Percentiles rank a stretch among this genome's conserved stretches.
Evolutionary conservation across 257 asterid species (phyloP).

Genomic region (Lantana camara): DNA sequence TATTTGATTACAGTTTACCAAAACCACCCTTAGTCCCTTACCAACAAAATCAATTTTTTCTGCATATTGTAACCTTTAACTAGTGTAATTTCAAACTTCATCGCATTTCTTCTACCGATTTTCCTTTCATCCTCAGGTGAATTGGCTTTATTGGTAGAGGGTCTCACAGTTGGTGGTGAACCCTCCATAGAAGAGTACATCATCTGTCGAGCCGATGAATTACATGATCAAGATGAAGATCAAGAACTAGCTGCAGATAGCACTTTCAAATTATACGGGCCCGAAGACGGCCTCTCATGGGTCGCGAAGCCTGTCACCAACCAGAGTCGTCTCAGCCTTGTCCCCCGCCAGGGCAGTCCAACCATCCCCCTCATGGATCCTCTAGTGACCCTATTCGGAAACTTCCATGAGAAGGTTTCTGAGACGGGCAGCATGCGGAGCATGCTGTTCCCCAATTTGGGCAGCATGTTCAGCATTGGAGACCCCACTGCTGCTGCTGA

Average conservation of each 20-base stretch:
- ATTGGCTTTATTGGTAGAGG: conserved; percentile 81
- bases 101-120: conserved; percentile 3
- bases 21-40: not conserved
- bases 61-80: not conserved
- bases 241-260: conserved; percentile 40
- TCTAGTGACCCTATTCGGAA: conserved; percentile 75
- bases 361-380: conserved; percentile 72
- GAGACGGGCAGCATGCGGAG: conserved; percentile 72
- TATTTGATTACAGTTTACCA: not conserved
- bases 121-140: conserved; percentile 49
- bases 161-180: conserved; percentile 66
- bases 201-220: conserved; percentile 61
- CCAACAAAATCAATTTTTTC: not conserved
- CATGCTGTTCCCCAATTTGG: conserved; percentile 84
- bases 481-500: conserved; percentile 36
- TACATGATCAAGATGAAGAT: conserved; percentile 40
- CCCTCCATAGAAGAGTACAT: conserved; percentile 73
- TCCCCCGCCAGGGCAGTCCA: conserved; percentile 64
- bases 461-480: conserved; percentile 77
- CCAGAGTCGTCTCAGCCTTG: conserved; percentile 59
- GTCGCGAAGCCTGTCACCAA: conserved; percentile 61
- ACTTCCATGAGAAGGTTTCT: conserved; percentile 76
- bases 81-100: not conserved
- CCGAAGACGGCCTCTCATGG: conserved; percentile 79
- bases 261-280: conserved; percentile 65